Conservation (phyloP, 306 rosid species). For the Myrica gale region DNA sequence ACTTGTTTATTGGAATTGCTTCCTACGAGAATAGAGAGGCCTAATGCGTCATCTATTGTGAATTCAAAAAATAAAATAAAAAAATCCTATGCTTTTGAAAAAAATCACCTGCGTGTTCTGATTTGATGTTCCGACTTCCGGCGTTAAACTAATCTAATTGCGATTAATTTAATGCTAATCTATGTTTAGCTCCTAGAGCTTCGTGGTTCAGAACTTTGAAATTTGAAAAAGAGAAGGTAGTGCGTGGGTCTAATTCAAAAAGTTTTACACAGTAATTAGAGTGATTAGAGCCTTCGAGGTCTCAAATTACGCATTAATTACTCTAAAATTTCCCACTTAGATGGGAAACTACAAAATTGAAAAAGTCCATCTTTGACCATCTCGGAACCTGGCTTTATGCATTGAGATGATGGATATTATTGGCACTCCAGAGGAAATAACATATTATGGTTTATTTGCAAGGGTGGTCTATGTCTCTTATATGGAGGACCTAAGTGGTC, state of each 20-base stretch:
- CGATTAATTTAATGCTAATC: conserved; percentile 26
- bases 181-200: conserved; percentile 25
- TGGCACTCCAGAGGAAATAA: conserved; percentile 9
- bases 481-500: too few species aligned
- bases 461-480: conserved; percentile 22
- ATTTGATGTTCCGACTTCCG: neutral
- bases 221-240: conserved; percentile 21
- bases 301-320: conserved; percentile 39
- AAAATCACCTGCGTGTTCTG: neutral
- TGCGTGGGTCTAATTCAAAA: neutral
- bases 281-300: neutral
- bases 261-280: neutral
- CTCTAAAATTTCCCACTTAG: conserved; percentile 14
- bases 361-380: conserved; percentile 22
- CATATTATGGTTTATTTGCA: neutral
- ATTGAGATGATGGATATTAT: neutral
- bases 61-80: neutral
- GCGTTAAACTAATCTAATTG: conserved; percentile 20
- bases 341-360: conserved; percentile 15
- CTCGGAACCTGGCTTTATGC: conserved; percentile 19
- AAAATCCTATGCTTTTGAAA: conserved; percentile 9
- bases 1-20: conserved; percentile 28
- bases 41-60: conserved; percentile 38
- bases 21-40: conserved; percentile 32
- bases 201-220: conserved; percentile 22